Base-by-base conservation (phyloP, 202 grass and related monocot genomes). In the Elaeis oleifera region DNA sequence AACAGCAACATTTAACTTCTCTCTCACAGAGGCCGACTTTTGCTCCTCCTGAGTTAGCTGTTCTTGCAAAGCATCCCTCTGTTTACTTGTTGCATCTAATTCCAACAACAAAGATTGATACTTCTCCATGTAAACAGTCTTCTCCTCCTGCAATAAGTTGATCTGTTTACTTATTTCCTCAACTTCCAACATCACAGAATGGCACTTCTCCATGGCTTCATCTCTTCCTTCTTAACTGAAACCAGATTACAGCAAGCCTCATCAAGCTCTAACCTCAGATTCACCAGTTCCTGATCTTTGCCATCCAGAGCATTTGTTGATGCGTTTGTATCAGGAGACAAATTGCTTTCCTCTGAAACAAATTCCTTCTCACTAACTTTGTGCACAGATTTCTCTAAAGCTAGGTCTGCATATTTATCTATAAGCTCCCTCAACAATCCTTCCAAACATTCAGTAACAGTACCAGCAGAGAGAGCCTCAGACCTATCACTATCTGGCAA, bases 1-100 rank as follows among this genome's bases (percentile, higher is more conserved):
- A 57, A 97, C 92, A 71, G 92, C 92, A 63, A 97, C 66, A 71
- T 97, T 97, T 73, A 97, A 32, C 85, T 97, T 97, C 69, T 97
- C 92, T 74, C 87, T 85, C 68, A 83, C 53, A 59, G 76, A 82
- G 70, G 82, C 54, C 49, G 76, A 79, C 72, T 83, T 90, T 61
- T 90, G 79, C 72, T 90, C 82, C 76, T 90, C 87, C 61, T 81
- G 84, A 79, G 55, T 84, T 60, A 97, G 67, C 65, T 84, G 85
- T 51, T 77, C 84, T 75, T 87, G 78, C 51, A 97, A 78, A 80
- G 61, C 68, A 76, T 89, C 71, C 80, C 65, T 81, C 62, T 91
- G 75, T 59, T 83, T 97, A 59, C 14, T 36, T 32, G 56, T 29
- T 39, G 39, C 59, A 56, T 88, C 92, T 60, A 97, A 60, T 60